Evolutionary conservation across 495 filamentous ascomycete species (phyloP).

Genomic region (Penicillium lagena): DNA sequence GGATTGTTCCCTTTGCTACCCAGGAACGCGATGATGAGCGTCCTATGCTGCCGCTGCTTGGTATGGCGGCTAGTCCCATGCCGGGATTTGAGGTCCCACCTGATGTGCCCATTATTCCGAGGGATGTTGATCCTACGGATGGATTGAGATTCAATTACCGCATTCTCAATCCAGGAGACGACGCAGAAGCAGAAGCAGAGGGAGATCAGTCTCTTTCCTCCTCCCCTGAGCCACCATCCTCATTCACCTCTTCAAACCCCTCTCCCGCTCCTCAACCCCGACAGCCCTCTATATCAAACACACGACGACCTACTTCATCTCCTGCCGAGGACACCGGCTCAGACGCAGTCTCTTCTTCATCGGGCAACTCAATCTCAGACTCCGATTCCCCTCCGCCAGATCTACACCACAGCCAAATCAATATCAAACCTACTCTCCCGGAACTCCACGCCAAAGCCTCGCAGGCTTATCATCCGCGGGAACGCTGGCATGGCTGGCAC

Average conservation of each 20-base stretch:
- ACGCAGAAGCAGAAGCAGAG: background rate
- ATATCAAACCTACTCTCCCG: slow-evolving; percentile 19
- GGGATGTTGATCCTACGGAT: slow-evolving; percentile 13
- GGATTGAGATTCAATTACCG: slow-evolving; percentile 30
- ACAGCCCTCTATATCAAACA: too few relatives aligned
- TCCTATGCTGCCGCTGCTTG: slow-evolving; percentile 44
- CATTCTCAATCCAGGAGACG: slow-evolving; percentile 11
- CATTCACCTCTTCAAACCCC: background rate
- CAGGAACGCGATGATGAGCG: slow-evolving; percentile 38
- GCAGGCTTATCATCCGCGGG: slow-evolving; percentile 27
- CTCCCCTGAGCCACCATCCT: background rate
- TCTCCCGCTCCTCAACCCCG: too few relatives aligned
- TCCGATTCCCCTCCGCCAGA: background rate
- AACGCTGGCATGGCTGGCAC: slow-evolving; percentile 34
- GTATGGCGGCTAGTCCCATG: slow-evolving; percentile 53
- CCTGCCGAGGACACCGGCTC: background rate
- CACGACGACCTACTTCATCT: too few relatives aligned
- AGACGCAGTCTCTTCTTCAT: background rate
- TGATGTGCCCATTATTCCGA: slow-evolving; percentile 32
- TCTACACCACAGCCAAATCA: background rate
- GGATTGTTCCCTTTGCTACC: slow-evolving; percentile 45
- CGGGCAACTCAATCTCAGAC: background rate
- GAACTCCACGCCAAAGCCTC: slow-evolving; percentile 36
- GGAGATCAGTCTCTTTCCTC: background rate
- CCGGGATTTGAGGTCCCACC: slow-evolving; percentile 48